Base-by-base conservation (phyloP, 805 yeast genomes). In the Saturnispora gosingensis region DNA sequence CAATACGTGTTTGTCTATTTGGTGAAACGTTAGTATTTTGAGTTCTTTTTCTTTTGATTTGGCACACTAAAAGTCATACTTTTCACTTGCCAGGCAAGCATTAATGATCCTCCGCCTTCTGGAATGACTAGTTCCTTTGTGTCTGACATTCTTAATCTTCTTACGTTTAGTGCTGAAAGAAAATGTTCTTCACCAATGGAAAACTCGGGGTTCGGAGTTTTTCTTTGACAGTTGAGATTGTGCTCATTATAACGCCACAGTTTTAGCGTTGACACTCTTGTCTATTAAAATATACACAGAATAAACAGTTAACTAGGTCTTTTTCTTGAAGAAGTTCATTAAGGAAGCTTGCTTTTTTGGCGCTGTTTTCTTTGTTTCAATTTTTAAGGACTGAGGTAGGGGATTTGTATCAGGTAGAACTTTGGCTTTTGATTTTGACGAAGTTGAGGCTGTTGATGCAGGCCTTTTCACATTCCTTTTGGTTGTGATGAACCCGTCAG, bases 1-100 rank as follows among this genome's bases (percentile, higher is more conserved):
- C 9, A 86, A 70, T 15, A 85, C 86, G 57, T 77, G 86, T 45
- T 74, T 74, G 56, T 74, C 76, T 67, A 32, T 18, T 7, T 4
- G 2, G 8, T 27, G 5, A 16, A 27, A 18, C 25, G 44, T 43
- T 47, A 50, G 48, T 38, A 48, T 20, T 43, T 10, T 25, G 7
- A 6, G 24, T 1, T 27, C 49, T 51, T 43, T 9, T 30, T 35
- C 18, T 35, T 35, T 15, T 15, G 16, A 35, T 6, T 35, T 35
- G n/a, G 39, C 39, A 36, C 4, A n/a, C 3, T 36, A n/a, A n/a
- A 9, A 11, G 7, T 61, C 72, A 58, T 71, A 67, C 81, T 69
- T 56, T 72, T 76, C 20, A 83, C 85, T 66, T 83, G 89, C 87
- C 86, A 83, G 10, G 90, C 89, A 20, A 83, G 72, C 58, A 83